Base-by-base conservation (phyloP, 768 basidiomycete species). In the Serendipita sp. region DNA sequence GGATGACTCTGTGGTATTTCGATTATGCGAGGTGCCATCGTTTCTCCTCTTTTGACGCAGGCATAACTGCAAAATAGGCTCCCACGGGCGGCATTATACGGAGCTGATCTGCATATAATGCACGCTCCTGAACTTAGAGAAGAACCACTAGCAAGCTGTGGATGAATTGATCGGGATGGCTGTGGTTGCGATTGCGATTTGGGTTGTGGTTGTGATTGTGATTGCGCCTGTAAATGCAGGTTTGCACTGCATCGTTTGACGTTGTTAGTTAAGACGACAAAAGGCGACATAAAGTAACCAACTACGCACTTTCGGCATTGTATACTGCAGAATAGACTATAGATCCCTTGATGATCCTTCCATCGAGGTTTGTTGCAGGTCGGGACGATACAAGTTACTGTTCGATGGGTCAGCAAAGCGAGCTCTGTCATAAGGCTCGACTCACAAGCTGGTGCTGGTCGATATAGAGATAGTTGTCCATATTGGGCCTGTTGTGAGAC, bases 1-100 rank as follows among this genome's bases (percentile, higher is more conserved):
- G 53, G 53, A 58, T 58, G 53, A 58, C 30, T 31, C 17, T 11
- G 7, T 22, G 53, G 53, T 58, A 58, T 58, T 31, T 58, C 53
- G 53, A 58, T 26, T 17, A 58, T 58, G 4, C 53, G 17, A 24
- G 53, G 53, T n/a, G 53, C 53, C 2, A 26, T 58, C 11, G 22
- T 28, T 28, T 58, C 53, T 33, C 17, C 20, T 33, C 9, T 26
- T 26, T 26, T n/a, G 22, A 28, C 11, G n/a, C 53, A 58, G 11
- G 24, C 53, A 11, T 22, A 31, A 9, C 22, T 9, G n/a, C 53
- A 58, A n/a, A 58, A 58, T 9, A 58, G 24, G 31, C 53, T 58
- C 16, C 33, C 41, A 11, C 24, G 53, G 9, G 31, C 17, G 17
- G 22, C 22, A 58, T 58, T n/a, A 28, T 58, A 33, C 28, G 53